phyloP scores from a whole-genome alignment of 257 asterid species.

The Scutellaria galericulata region DNA sequence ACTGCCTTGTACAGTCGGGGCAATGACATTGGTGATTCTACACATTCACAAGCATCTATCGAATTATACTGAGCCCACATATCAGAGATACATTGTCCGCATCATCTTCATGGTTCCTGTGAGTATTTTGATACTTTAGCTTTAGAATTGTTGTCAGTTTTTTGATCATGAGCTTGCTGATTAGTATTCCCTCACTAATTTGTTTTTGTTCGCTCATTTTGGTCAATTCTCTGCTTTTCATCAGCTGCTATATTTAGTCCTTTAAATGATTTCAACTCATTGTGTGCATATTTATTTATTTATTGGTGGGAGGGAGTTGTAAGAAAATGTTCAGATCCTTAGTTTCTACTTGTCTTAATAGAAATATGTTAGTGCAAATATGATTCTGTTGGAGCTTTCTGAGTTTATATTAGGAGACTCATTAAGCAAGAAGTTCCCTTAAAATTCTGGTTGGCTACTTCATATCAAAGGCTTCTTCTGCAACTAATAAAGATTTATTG shows the following conservation, averaged over 20 bases:
- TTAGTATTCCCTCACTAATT: neutral
- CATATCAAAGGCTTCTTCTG: neutral
- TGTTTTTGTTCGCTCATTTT: slow-evolving; percentile 8
- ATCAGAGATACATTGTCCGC: slow-evolving; percentile 94
- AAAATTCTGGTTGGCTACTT: slow-evolving; percentile 4
- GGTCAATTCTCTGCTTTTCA: neutral
- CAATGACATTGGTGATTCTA: slow-evolving; percentile 68
- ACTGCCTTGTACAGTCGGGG: slow-evolving; percentile 86
- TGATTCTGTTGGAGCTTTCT: neutral
- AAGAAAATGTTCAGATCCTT: slow-evolving; percentile 10
- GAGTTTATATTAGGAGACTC: slow-evolving; percentile 6
- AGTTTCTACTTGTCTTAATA: slow-evolving; percentile 10
- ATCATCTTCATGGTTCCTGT: slow-evolving; percentile 99
- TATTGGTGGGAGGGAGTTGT: slow-evolving; percentile 6
- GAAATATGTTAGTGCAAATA: slow-evolving; percentile 16
- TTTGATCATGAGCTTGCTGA: neutral
- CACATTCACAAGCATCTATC: slow-evolving; percentile 89
- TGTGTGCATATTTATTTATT: neutral
- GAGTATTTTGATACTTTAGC: slow-evolving; percentile 43
- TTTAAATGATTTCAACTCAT: neutral
- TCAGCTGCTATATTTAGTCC: neutral
- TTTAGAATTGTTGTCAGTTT: neutral
- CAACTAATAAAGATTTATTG: too few species aligned
- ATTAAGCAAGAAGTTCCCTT: neutral
- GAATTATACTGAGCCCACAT: slow-evolving; percentile 95